Conservation (phyloP, 148 eudicot genomes). For the Fagopyrum homotropicum region DNA sequence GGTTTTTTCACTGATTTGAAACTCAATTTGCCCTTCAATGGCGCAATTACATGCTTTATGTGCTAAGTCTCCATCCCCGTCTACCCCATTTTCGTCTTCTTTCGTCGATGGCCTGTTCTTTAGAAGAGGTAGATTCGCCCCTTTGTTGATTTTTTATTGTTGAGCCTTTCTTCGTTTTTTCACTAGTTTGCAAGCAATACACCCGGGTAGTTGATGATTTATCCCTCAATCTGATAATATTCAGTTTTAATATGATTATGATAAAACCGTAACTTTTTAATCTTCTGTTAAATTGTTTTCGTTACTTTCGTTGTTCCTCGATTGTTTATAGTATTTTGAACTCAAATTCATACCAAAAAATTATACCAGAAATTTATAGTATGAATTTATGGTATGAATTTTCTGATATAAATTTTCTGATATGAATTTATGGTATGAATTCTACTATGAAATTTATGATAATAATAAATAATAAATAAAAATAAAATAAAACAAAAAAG, state of each 20-base stretch:
- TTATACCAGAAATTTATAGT: too few relatives aligned
- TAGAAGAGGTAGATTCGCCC: constrained; percentile 9
- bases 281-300: too few relatives aligned
- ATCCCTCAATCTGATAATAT: background rate
- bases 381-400: too few relatives aligned
- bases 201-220: background rate
- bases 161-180: background rate
- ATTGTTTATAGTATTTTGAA: too few relatives aligned
- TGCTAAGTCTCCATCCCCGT: constrained; percentile 1
- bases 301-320: background rate
- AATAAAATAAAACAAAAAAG: too few relatives aligned
- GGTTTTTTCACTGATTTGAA: background rate
- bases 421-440: too few relatives aligned
- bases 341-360: too few relatives aligned
- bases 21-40: background rate
- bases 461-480: too few relatives aligned
- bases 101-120: background rate
- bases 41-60: constrained; percentile 15
- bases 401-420: too few relatives aligned
- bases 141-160: background rate
- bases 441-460: too few relatives aligned
- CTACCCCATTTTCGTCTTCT: constrained; percentile 8
- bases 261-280: background rate
- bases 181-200: background rate
- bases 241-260: background rate